Conservation (phyloP, 768 basidiomycete species). For the Leccinum disarticulatum region DNA sequence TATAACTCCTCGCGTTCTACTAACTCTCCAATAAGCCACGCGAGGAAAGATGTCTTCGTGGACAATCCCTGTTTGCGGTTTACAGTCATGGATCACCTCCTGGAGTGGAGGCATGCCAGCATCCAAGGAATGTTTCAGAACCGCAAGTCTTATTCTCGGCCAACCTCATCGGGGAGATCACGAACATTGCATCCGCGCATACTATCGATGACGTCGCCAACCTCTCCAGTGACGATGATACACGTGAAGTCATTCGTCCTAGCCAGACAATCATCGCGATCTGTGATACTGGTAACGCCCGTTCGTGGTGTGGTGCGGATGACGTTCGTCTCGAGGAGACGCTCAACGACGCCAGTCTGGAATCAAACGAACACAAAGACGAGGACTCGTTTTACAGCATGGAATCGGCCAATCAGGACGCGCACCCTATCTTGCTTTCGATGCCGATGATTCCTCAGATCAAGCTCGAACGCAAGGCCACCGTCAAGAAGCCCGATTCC, state of each 20-base stretch:
- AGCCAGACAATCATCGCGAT: slow-evolving; percentile 1
- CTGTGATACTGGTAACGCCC: background rate
- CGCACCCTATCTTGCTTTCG: slow-evolving; percentile 23
- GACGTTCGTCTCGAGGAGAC: background rate
- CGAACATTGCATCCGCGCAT: slow-evolving; percentile 7
- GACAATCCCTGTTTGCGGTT: slow-evolving; percentile 1
- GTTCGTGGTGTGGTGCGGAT: background rate
- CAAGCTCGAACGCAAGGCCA: slow-evolving; percentile 28
- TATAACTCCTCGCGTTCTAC: background rate
- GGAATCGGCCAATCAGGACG: slow-evolving; percentile 28
- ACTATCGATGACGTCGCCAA: slow-evolving; percentile 12
- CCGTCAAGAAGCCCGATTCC: slow-evolving; percentile 15
- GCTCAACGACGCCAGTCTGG: background rate
- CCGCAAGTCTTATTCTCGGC: slow-evolving; percentile 23
- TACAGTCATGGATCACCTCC: background rate
- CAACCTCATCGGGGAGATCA: slow-evolving; percentile 14
- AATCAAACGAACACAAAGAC: background rate
- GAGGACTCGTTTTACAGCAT: slow-evolving; percentile 27
- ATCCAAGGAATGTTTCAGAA: slow-evolving; percentile 24
- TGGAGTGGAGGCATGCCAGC: background rate
- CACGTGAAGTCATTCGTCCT: background rate
- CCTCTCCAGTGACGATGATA: slow-evolving; percentile 3
- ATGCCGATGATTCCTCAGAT: slow-evolving; percentile 31
- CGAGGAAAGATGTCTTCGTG: slow-evolving; percentile 3
- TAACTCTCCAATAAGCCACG: background rate